Evolutionary conservation across 2,329 filamentous ascomycete genomes (phyloP).

Genomic region (Fusarium paranaense): DNA sequence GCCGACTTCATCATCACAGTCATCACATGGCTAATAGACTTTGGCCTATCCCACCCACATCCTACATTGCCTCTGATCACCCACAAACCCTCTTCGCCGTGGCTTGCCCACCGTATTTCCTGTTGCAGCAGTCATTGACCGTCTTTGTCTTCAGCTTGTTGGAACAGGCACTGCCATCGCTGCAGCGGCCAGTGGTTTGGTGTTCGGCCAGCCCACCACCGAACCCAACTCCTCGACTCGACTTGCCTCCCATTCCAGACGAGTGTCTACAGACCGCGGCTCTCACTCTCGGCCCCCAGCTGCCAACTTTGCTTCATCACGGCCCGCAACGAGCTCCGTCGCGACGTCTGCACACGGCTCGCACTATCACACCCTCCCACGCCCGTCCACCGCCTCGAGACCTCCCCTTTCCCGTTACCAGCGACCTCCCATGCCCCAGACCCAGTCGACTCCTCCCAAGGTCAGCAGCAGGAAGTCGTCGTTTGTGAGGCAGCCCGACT

Average conservation of each 20-base stretch:
- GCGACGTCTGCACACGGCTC: conserved; percentile 47
- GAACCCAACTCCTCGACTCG: conserved; percentile 52
- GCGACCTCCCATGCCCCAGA: conserved; percentile 54
- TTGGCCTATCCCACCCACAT: conserved; percentile 38
- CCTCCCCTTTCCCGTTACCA: conserved; percentile 54
- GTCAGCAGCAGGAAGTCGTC: conserved; percentile 57
- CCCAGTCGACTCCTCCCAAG: conserved; percentile 55
- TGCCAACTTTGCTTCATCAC: conserved; percentile 48
- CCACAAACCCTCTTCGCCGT: conserved; percentile 36
- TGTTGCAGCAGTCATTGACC: conserved; percentile 38
- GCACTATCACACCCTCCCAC: conserved; percentile 45
- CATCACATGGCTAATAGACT: conserved; percentile 40
- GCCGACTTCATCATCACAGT: conserved; percentile 38
- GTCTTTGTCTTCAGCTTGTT: conserved; percentile 61
- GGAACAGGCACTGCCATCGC: conserved; percentile 72
- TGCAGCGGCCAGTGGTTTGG: conserved; percentile 68
- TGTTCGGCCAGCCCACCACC: conserved; percentile 66
- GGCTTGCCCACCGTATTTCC: conserved; percentile 33
- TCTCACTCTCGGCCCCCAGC: conserved; percentile 38
- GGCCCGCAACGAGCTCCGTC: conserved; percentile 59
- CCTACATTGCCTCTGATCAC: conserved; percentile 25
- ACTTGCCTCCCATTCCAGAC: conserved; percentile 44
- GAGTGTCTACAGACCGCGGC: conserved; percentile 50
- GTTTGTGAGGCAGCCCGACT: conserved; percentile 54
- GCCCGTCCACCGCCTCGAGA: conserved; percentile 49